phyloP scores from a whole-genome alignment of 129 eudicot species.

The Gnaphalium uliginosum region DNA sequence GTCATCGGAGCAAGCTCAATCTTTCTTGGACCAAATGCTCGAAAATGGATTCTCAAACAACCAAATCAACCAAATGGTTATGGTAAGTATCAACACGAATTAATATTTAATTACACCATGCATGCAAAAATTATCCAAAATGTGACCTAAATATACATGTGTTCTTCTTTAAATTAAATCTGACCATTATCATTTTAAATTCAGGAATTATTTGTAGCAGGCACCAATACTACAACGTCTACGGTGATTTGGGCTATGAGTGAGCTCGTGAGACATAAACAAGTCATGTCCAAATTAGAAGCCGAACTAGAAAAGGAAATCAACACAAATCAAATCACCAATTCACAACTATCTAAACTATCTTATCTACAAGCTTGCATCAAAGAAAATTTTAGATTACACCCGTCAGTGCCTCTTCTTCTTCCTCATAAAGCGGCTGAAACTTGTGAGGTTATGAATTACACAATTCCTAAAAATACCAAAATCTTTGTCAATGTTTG shows the following conservation, averaged over 20 bases:
- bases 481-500: slow-evolving; percentile 35
- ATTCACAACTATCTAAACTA: background rate
- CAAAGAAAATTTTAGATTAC: slow-evolving; percentile 36
- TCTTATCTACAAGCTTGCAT: slow-evolving; percentile 33
- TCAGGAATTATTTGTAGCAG: slow-evolving; percentile 35
- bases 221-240: slow-evolving; percentile 33
- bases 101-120: background rate
- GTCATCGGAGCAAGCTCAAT: background rate
- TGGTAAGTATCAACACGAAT: background rate
- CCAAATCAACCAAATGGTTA: slow-evolving; percentile 19
- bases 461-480: slow-evolving; percentile 33
- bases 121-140: background rate
- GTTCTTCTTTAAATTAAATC: too few relatives aligned
- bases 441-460: slow-evolving; percentile 35
- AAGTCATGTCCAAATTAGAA: slow-evolving; percentile 19
- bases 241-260: slow-evolving; percentile 40
- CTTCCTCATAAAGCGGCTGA: too few relatives aligned
- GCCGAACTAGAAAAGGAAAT: slow-evolving; percentile 17
- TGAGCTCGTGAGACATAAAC: slow-evolving; percentile 30
- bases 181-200: too few relatives aligned
- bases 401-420: slow-evolving; percentile 29
- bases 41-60: slow-evolving; percentile 15
- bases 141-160: too few relatives aligned
- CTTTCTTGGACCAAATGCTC: slow-evolving; percentile 22
- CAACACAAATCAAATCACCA: background rate